Evolutionary conservation across 495 filamentous ascomycete species (phyloP).

Genomic region (Aspergillus baeticus): DNA sequence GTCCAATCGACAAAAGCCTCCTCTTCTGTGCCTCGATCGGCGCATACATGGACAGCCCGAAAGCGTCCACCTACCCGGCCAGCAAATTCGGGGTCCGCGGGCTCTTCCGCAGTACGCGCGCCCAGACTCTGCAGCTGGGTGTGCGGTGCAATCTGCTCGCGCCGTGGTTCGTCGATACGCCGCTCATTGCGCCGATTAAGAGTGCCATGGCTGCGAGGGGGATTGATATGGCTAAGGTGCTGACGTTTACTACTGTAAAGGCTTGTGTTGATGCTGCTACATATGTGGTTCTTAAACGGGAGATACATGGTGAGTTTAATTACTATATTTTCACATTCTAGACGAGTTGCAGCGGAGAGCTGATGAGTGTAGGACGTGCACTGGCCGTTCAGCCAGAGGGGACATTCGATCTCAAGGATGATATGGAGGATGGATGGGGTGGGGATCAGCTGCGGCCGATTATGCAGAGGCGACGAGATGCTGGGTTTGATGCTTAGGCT

Average conservation of each 20-base stretch:
- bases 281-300: background rate
- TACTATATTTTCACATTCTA: too few relatives aligned
- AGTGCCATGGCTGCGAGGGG: background rate
- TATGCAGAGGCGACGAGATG: background rate
- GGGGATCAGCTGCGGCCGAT: background rate
- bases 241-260: background rate
- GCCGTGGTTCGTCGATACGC: background rate
- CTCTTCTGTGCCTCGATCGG: background rate
- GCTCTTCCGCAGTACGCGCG: background rate
- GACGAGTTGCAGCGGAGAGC: too few relatives aligned
- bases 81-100: conserved; percentile 1
- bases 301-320: background rate
- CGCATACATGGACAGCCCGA: background rate
- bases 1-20: background rate
- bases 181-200: background rate
- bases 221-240: background rate
- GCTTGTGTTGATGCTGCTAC: background rate
- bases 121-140: background rate
- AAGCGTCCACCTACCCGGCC: background rate
- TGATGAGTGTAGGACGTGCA: background rate
- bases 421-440: background rate
- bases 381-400: background rate
- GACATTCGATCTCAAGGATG: background rate
- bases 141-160: background rate
- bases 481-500: background rate